Conservation (phyloP, 108 stramenopile species). For the Asterionellopsis glacialis region DNA sequence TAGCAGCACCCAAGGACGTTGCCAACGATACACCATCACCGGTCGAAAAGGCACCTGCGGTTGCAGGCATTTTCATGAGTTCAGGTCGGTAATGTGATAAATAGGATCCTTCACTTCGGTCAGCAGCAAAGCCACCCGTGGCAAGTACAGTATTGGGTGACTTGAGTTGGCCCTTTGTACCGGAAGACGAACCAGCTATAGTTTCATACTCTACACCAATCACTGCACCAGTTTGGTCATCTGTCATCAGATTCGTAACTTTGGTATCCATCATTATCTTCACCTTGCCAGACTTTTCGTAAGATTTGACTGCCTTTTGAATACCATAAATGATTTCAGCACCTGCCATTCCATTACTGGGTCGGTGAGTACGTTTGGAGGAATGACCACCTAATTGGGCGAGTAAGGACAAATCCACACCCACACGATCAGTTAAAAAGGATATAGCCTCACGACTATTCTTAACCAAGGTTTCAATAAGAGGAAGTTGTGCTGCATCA, state of each 20-base stretch:
- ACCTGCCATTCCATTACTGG: slow-evolving; percentile 72
- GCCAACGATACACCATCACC: slow-evolving; percentile 73
- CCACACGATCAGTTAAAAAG: slow-evolving; percentile 67
- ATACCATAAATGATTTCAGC: slow-evolving; percentile 69
- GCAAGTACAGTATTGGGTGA: slow-evolving; percentile 68
- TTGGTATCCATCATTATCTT: slow-evolving; percentile 22
- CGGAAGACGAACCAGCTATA: slow-evolving; percentile 10
- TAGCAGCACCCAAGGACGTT: slow-evolving; percentile 62
- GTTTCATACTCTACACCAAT: slow-evolving; percentile 38
- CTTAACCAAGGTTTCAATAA: slow-evolving; percentile 57
- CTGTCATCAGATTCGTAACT: slow-evolving; percentile 40
- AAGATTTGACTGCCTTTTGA: slow-evolving; percentile 57
- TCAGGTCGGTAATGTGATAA: slow-evolving; percentile 67
- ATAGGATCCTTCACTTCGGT: slow-evolving; percentile 41
- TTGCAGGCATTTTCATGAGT: slow-evolving; percentile 64
- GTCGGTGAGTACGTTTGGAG: slow-evolving; percentile 61
- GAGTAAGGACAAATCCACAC: slow-evolving; percentile 59
- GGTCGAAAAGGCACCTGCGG: slow-evolving; percentile 74
- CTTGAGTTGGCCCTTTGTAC: slow-evolving; percentile 15
- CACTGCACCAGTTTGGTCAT: slow-evolving; percentile 24
- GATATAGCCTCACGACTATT: slow-evolving; percentile 53
- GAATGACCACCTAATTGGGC: slow-evolving; percentile 79
- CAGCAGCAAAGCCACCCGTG: slow-evolving; percentile 83
- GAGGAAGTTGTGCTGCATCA: slow-evolving; percentile 26
- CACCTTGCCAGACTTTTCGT: slow-evolving; percentile 50